These are phyloP conservation scores for Boeremia lycopersici DNA, from an alignment of 2,329 filamentous ascomycete genomes.

Conservation along the genomic window DNA sequence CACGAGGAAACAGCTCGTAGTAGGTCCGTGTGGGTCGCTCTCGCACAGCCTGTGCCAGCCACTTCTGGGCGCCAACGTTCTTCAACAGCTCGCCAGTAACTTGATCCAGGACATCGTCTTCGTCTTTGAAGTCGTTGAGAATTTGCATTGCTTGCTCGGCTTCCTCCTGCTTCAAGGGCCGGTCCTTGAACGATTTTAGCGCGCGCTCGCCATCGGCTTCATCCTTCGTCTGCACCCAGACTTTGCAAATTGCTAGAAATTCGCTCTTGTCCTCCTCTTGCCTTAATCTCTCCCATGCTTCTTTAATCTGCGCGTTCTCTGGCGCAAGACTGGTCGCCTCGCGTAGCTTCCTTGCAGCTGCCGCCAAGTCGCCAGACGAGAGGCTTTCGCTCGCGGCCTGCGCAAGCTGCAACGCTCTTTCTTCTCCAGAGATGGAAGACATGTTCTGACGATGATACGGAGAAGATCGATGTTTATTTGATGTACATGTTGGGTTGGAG, in stretches of 20 bases:
- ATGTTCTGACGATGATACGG: conserved; percentile 24
- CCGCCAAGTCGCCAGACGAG: conserved; percentile 42
- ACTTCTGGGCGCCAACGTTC: conserved; percentile 46
- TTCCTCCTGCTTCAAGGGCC: conserved; percentile 45
- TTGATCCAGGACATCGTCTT: conserved; percentile 51
- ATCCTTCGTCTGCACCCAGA: conserved; percentile 43
- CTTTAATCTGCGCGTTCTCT: conserved; percentile 49
- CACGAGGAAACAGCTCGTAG: conserved; percentile 52
- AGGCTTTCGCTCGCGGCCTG: conserved; percentile 36
- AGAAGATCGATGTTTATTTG: conserved; percentile 1
- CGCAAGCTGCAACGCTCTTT: conserved; percentile 40
- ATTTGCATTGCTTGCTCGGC: conserved; percentile 50
- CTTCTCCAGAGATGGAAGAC: conserved; percentile 36
- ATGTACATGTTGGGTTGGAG: conserved; percentile 24
- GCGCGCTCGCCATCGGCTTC: conserved; percentile 51
- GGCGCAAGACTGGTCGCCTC: conserved; percentile 54
- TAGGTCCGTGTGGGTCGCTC: conserved; percentile 51
- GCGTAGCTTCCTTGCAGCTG: conserved; percentile 50
- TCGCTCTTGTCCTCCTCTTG: conserved; percentile 46
- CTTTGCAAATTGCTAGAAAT: conserved; percentile 41
- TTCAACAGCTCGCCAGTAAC: conserved; percentile 48
- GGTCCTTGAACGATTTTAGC: conserved; percentile 33
- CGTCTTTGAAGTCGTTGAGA: conserved; percentile 50
- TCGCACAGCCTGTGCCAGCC: conserved; percentile 47
- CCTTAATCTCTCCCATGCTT: conserved; percentile 49